A percentile compares a stretch with the other conserved stretches of the same genome.
Conservation (phyloP, 352 stramenopile genomes). For the Phytophthora macrochlamydospora region DNA sequence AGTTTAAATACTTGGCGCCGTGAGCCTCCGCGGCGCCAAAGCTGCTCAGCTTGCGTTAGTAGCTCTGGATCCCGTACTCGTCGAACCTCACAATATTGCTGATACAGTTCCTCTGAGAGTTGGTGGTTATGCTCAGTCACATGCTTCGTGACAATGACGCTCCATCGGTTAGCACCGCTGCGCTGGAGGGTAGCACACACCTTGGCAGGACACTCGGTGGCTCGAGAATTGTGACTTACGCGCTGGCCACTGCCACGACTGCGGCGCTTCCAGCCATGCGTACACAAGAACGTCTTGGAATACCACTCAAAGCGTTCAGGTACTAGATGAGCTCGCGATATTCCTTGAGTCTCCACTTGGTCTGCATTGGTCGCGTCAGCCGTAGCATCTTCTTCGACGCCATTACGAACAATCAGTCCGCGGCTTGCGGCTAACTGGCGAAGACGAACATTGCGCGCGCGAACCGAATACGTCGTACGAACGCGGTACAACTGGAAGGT, state of each 20-base stretch:
- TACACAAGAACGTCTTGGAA: constrained; percentile 83
- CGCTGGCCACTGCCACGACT: constrained; percentile 72
- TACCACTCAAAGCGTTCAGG: constrained; percentile 74
- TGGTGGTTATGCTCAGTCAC: constrained; percentile 78
- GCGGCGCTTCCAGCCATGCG: constrained; percentile 77
- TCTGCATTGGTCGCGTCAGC: constrained; percentile 3
- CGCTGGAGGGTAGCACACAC: constrained; percentile 75
- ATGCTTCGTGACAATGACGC: constrained; percentile 77
- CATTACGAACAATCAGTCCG: constrained; percentile 35
- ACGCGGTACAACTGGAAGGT: constrained; percentile 79
- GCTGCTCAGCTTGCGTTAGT: constrained; percentile 56
- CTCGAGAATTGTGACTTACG: constrained; percentile 70
- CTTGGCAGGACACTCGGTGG: constrained; percentile 70
- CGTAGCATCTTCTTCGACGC: constrained; percentile 1
- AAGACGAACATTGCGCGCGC: constrained; percentile 64
- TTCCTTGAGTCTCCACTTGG: constrained; percentile 16
- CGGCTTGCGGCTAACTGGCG: constrained; percentile 48
- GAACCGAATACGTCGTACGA: constrained; percentile 75
- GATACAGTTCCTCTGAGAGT: constrained; percentile 55
- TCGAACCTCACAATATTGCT: constrained; percentile 74
- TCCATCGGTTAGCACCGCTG: constrained; percentile 42
- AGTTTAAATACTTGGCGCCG: constrained; percentile 77
- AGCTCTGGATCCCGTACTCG: constrained; percentile 65
- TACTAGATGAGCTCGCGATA: constrained; percentile 52
- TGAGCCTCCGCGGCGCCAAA: constrained; percentile 62